Conservation (phyloP, 2,329 filamentous ascomycete species). For the Neonectria faginata region DNA sequence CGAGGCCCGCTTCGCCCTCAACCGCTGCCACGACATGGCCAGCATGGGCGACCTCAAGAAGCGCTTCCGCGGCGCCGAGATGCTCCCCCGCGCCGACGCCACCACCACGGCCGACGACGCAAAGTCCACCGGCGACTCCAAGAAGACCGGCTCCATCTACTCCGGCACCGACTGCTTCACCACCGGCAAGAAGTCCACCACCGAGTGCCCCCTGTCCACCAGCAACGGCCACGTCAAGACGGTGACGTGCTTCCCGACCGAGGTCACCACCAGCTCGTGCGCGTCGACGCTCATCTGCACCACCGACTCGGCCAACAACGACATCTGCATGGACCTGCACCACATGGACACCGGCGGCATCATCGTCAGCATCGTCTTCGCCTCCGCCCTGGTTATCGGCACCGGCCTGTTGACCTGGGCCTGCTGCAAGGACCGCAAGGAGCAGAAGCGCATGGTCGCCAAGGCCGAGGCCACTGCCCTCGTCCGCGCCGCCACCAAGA, state of each 20-base stretch:
- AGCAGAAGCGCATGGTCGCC: conserved; percentile 57
- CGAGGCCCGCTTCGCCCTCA: conserved; percentile 47
- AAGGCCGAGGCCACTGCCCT: conserved; percentile 64
- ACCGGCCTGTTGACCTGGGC: conserved; percentile 59
- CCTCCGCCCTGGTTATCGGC: conserved; percentile 51
- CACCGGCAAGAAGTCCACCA: conserved; percentile 51
- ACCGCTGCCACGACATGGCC: conserved; percentile 49
- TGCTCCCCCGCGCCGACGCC: conserved; percentile 35
- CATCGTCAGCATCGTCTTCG: conserved; percentile 62
- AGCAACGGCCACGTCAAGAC: conserved; percentile 51
- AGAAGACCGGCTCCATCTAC: conserved; percentile 26
- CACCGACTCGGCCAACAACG: conserved; percentile 50
- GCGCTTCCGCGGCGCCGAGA: conserved; percentile 41
- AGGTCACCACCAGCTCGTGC: conserved; percentile 54
- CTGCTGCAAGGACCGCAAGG: conserved; percentile 63
- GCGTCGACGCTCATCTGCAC: conserved; percentile 58
- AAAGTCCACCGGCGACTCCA: conserved; percentile 22
- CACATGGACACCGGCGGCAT: conserved; percentile 60
- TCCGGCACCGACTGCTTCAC: conserved; percentile 52
- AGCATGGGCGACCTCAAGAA: conserved; percentile 46
- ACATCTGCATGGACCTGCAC: conserved; percentile 56
- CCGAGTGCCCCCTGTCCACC: conserved; percentile 55
- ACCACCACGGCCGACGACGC: conserved; percentile 32
- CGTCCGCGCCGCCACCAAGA: conserved; percentile 61
- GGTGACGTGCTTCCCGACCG: conserved; percentile 55